Base-by-base conservation (phyloP, 139 green algal genomes). In the Tetratostichococcus sp. region DNA sequence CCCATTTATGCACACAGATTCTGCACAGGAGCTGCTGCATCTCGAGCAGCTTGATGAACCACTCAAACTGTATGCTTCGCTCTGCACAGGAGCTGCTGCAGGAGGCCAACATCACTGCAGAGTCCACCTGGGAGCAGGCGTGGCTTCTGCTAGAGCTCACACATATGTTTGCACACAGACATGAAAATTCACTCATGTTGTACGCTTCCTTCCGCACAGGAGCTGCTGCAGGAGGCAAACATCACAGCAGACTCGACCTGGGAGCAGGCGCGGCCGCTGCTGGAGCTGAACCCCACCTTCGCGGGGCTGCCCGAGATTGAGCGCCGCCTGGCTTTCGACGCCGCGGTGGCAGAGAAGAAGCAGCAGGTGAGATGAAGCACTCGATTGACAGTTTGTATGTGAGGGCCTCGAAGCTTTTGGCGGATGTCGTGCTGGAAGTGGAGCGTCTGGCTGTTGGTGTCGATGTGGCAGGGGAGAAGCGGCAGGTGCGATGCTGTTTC, bases 171-270 rank as follows among this genome's bases (percentile, higher is more conserved):
- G n/a, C n/a, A n/a, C n/a, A n/a, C n/a, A n/a, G n/a, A n/a, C n/a
- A n/a, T n/a, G n/a, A n/a, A n/a, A n/a, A n/a, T n/a, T n/a, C n/a
- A n/a, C n/a, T n/a, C n/a, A n/a, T n/a, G n/a, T n/a, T n/a, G n/a
- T n/a, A 50, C 11, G 39, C 39, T 50, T 50, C 8, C 11, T 6
- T 50, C 8, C 8, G 8, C 11, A 11, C 39, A 50, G 39, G 73
- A 69, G 28, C 74, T 85, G 80, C 77, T 85, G 73, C 35, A 14
- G 32, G 32, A 78, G 22, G 58, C 50, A 0, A 43, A 35, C 2
- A 34, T 83, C 25, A 32, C n/a, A 0, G 35, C 65, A 1, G 43
- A 72, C 16, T 50, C n/a, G 2, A 28, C 57, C n/a, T 81, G 62
- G 70, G 25, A 32, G 2, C 72, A 34, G 1, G 75, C 83, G 43